Evolutionary conservation across 257 asterid species (phyloP).

Genomic region (Solanum sparsipilum): DNA sequence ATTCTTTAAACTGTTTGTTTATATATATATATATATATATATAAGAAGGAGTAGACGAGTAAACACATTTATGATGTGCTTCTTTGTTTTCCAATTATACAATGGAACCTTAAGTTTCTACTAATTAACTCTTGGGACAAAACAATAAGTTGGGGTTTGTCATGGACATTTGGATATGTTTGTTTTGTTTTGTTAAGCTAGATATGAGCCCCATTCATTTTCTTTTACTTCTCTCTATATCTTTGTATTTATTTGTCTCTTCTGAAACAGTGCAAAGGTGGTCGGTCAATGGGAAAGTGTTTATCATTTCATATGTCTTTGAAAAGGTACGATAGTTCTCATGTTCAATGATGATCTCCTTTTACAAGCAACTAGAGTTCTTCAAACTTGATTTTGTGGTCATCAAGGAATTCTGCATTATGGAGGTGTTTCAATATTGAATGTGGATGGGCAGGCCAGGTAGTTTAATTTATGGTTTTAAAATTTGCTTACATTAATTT

Average conservation of each 20-base stretch:
- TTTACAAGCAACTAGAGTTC: neutral
- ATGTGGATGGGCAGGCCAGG: constrained; percentile 72
- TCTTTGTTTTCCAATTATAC: neutral
- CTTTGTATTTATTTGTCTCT: neutral
- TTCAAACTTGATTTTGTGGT: neutral
- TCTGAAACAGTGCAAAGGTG: constrained; percentile 46
- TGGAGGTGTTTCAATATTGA: constrained; percentile 53
- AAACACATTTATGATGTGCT: neutral
- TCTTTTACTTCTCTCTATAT: neutral
- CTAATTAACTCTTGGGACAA: neutral
- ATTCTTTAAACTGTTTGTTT: neutral
- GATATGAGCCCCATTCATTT: neutral
- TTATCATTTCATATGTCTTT: constrained; percentile 46
- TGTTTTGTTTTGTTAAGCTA: neutral
- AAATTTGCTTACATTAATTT: neutral
- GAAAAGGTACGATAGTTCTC: constrained; percentile 23
- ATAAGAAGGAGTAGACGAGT: neutral
- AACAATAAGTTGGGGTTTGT: neutral
- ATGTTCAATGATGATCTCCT: neutral
- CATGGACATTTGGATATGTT: neutral
- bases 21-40: neutral
- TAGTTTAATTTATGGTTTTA: constrained; percentile 23
- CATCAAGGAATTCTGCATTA: constrained; percentile 35
- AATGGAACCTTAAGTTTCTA: neutral
- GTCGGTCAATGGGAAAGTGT: constrained; percentile 22